Conservation (phyloP, 257 asterid genomes). For the Forsythia suspensa region DNA sequence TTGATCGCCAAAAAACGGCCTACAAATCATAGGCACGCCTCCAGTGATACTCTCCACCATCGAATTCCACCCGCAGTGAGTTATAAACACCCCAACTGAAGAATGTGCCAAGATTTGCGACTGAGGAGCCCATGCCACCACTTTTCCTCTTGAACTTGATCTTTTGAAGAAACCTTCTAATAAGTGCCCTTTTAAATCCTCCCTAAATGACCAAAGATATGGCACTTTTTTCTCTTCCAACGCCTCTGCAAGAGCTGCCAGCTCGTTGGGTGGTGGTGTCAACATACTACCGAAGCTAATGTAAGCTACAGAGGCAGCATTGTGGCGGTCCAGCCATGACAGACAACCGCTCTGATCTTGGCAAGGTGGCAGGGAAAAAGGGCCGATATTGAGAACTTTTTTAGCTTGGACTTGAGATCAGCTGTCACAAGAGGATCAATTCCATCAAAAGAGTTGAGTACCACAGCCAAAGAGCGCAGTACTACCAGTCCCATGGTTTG, state of each 20-base stretch:
- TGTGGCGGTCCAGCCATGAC: conserved; percentile 52
- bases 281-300: conserved; percentile 55
- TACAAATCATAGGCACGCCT: conserved; percentile 58
- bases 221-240: conserved; percentile 48
- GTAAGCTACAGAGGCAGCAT: conserved; percentile 45
- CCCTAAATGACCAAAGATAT: conserved; percentile 62
- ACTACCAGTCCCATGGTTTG: conserved; percentile 47
- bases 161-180: conserved; percentile 43
- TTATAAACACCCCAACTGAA: conserved; percentile 49
- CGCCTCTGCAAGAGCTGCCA: conserved; percentile 54
- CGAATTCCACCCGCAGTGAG: conserved; percentile 64
- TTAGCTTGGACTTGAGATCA: conserved; percentile 50
- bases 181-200: conserved; percentile 19
- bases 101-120: conserved; percentile 38
- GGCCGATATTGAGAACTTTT: conserved; percentile 67
- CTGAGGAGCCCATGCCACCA: conserved; percentile 64
- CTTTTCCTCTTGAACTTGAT: conserved; percentile 36
- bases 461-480: conserved; percentile 45
- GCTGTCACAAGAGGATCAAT: conserved; percentile 49
- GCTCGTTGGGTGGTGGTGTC: conserved; percentile 53
- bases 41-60: conserved; percentile 47
- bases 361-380: conserved; percentile 35
- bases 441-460: conserved; percentile 70
- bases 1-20: conserved; percentile 67
- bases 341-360: conserved; percentile 43